Evolutionary conservation across 345 rosid species (phyloP).

Genomic region (Draba incana): DNA sequence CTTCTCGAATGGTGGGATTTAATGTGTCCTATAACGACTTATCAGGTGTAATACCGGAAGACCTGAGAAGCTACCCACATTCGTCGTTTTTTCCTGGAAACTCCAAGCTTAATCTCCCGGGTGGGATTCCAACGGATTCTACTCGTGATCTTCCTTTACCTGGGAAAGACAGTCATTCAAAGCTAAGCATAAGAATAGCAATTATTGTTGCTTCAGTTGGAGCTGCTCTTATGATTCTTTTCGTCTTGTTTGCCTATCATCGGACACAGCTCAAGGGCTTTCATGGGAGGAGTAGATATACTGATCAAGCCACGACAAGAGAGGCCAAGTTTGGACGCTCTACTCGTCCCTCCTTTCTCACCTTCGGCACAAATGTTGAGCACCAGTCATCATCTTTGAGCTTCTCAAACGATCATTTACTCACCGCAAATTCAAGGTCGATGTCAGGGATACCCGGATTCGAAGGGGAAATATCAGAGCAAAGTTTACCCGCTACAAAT

Average conservation of each 20-base stretch:
- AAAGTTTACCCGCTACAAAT: slow-evolving; percentile 42
- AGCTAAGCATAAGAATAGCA: slow-evolving; percentile 56
- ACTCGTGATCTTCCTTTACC: slow-evolving; percentile 1
- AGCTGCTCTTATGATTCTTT: slow-evolving; percentile 62
- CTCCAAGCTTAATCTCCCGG: slow-evolving; percentile 48
- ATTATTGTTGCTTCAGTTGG: slow-evolving; percentile 76
- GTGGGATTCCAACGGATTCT: slow-evolving; percentile 34
- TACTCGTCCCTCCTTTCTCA: slow-evolving; percentile 66
- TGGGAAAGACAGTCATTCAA: slow-evolving; percentile 47
- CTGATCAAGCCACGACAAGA: slow-evolving; percentile 48
- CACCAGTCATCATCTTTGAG: slow-evolving; percentile 66
- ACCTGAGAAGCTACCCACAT: slow-evolving; percentile 50
- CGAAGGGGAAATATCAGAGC: slow-evolving; percentile 65
- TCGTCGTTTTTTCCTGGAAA: slow-evolving; percentile 85
- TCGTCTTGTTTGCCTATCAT: slow-evolving; percentile 72
- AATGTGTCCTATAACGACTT: slow-evolving; percentile 82
- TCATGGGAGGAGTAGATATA: slow-evolving; percentile 58
- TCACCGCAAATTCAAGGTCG: slow-evolving; percentile 80
- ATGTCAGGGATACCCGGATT: slow-evolving; percentile 64
- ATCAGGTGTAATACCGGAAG: slow-evolving; percentile 66
- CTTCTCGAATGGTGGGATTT: slow-evolving; percentile 57
- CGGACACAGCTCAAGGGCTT: slow-evolving; percentile 65
- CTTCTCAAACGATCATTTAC: slow-evolving; percentile 90
- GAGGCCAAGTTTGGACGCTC: slow-evolving; percentile 63
- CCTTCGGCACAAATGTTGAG: slow-evolving; percentile 62